A percentile compares a stretch with the other conserved stretches of the same genome.
Evolutionary conservation across 2,329 filamentous ascomycete species (phyloP).

Genomic region (Anthostomella pinea): DNA sequence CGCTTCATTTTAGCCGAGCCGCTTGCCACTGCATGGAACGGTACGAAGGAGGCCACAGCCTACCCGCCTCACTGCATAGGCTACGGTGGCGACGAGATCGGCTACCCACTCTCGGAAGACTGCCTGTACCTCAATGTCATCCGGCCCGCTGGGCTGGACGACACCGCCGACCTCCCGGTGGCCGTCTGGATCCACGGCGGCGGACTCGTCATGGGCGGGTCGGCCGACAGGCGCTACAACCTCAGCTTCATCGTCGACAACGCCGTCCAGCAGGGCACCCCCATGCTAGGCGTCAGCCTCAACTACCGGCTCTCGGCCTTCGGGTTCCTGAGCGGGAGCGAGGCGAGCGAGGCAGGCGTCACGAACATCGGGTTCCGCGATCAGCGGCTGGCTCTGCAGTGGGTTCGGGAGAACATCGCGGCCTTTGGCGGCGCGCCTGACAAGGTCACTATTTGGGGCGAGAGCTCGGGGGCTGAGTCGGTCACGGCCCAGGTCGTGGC

Average conservation of each 20-base stretch:
- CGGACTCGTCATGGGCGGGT: slow-evolving; percentile 25
- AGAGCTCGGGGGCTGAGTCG: slow-evolving; percentile 43
- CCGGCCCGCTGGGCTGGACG: slow-evolving; percentile 20
- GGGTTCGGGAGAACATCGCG: slow-evolving; percentile 36
- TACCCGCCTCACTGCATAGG: slow-evolving; percentile 43
- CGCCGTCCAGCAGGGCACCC: slow-evolving; percentile 40
- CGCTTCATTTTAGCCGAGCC: slow-evolving; percentile 46
- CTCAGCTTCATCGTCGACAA: slow-evolving; percentile 55
- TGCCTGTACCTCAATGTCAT: slow-evolving; percentile 32
- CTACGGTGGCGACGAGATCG: slow-evolving; percentile 34
- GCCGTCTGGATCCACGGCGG: slow-evolving; percentile 56
- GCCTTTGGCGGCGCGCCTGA: slow-evolving; percentile 38
- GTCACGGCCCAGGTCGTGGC: slow-evolving; percentile 43
- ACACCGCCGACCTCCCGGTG: slow-evolving; percentile 40
- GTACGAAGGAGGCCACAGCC: slow-evolving; percentile 35
- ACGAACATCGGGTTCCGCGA: slow-evolving; percentile 48
- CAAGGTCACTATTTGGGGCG: slow-evolving; percentile 44
- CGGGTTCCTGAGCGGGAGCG: slow-evolving; percentile 43
- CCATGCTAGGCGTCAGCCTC: slow-evolving; percentile 45
- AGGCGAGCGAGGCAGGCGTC: slow-evolving; percentile 38
- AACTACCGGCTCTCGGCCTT: slow-evolving; percentile 47
- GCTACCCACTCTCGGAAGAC: slow-evolving; percentile 24
- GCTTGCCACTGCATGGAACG: slow-evolving; percentile 41
- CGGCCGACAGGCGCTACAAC: slow-evolving; percentile 53
- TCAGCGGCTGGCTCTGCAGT: slow-evolving; percentile 42